phyloP scores from a whole-genome alignment of 768 basidiomycete genomes.

The Trametes cingulata region DNA sequence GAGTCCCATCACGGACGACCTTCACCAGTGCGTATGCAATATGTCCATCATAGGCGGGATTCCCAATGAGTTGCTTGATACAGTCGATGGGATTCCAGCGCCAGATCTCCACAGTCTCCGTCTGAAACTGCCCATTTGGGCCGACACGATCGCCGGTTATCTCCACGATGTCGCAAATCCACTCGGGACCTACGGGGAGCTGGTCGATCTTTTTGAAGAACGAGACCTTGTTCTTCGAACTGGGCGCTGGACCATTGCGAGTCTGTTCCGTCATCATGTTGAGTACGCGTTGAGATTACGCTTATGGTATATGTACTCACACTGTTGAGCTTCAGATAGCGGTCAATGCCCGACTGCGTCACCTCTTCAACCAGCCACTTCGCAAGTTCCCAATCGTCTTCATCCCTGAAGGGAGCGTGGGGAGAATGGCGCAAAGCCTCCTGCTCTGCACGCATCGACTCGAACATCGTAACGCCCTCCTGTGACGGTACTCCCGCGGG shows the following conservation, averaged over 20 bases:
- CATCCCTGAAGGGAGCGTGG: neutral
- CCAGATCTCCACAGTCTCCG: constrained; percentile 17
- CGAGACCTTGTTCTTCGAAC: neutral
- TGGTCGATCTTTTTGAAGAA: constrained; percentile 7
- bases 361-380: neutral
- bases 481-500: no score
- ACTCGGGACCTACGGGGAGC: constrained; percentile 4
- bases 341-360: neutral
- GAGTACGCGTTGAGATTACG: neutral
- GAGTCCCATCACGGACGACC: neutral
- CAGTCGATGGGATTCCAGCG: constrained; percentile 4
- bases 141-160: constrained; percentile 4
- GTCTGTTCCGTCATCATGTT: neutral
- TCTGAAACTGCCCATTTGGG: neutral
- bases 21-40: constrained; percentile 3
- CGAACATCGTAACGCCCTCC: no score
- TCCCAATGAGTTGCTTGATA: constrained; percentile 9
- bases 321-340: neutral
- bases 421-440: neutral
- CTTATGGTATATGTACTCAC: neutral
- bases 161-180: constrained; percentile 1
- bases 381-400: neutral
- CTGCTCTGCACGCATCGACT: neutral
- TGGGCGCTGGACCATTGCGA: neutral
- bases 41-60: constrained; percentile 3